Evolutionary conservation across 2,329 filamentous ascomycete species (phyloP).

Genomic region (Metarhizium rileyi): DNA sequence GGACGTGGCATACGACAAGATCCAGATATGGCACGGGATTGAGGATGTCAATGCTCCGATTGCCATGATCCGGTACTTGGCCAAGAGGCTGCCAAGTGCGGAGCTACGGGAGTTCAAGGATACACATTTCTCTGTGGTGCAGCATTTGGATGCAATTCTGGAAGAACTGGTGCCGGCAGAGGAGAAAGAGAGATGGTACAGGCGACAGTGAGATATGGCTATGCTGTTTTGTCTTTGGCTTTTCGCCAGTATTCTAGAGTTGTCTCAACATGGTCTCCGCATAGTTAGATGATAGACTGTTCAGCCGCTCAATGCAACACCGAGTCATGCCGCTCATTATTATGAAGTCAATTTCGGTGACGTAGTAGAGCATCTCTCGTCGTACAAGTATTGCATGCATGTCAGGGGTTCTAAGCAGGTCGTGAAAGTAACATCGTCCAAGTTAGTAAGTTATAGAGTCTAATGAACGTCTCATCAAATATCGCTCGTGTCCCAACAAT

Average conservation of each 20-base stretch:
- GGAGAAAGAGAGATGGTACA: neutral
- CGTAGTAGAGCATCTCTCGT: too few species aligned
- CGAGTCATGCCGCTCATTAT: too few species aligned
- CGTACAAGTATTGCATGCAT: too few species aligned
- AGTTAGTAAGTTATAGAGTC: too few species aligned
- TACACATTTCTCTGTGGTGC: constrained; percentile 21
- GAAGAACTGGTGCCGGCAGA: constrained; percentile 5
- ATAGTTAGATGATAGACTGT: too few species aligned
- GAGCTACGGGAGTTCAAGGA: constrained; percentile 23
- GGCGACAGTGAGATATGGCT: neutral
- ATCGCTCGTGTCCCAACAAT: neutral
- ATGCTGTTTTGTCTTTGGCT: too few species aligned
- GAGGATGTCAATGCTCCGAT: constrained; percentile 23
- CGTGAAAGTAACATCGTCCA: too few species aligned
- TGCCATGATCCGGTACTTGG: constrained; percentile 25
- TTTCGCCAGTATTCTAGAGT: too few species aligned
- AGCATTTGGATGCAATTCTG: constrained; percentile 13
- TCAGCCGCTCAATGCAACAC: too few species aligned
- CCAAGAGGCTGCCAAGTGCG: constrained; percentile 22
- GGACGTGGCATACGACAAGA: constrained; percentile 15
- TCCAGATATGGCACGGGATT: constrained; percentile 24
- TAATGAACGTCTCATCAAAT: neutral
- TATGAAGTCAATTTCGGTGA: too few species aligned
- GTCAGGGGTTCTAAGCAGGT: too few species aligned
- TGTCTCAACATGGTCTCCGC: too few species aligned